Evolutionary conservation across 441 rosid species (phyloP).

Genomic region (Syzygium malaccense): DNA sequence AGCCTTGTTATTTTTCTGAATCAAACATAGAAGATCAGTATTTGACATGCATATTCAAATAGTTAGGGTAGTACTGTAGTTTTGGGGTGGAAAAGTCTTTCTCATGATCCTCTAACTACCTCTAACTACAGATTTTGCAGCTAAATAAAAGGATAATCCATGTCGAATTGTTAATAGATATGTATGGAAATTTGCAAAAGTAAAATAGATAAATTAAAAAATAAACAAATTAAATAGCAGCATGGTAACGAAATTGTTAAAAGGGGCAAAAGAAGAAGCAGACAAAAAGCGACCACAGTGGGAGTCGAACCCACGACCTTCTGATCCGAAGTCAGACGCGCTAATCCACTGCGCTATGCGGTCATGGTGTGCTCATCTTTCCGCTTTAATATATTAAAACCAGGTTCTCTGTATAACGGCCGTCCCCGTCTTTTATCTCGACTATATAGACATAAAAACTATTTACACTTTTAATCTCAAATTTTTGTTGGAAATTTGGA

Average conservation of each 20-base stretch:
- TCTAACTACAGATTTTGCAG: not conserved
- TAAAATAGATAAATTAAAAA: not conserved
- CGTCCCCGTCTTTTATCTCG: no score
- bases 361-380: accelerated
- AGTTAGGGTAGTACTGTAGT: not conserved
- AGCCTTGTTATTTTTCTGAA: not conserved
- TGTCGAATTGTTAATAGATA: not conserved
- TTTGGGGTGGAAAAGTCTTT: not conserved
- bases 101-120: not conserved
- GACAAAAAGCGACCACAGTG: constrained; percentile 16
- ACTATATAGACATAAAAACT: accelerated
- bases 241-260: not conserved
- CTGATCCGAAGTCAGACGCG: constrained; percentile 29
- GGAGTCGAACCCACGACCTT: constrained; percentile 31
- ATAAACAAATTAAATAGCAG: not conserved
- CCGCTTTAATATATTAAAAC: accelerated
- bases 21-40: not conserved
- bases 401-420: accelerated
- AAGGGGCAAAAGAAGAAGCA: not conserved
- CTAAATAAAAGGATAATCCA: not conserved
- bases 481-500: not conserved
- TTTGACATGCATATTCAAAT: not conserved
- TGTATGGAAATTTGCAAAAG: not conserved
- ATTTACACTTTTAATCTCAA: not conserved
- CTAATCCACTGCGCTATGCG: constrained; percentile 2